Conservation (phyloP, 306 rosid species). For the Gleditsia sinensis region DNA sequence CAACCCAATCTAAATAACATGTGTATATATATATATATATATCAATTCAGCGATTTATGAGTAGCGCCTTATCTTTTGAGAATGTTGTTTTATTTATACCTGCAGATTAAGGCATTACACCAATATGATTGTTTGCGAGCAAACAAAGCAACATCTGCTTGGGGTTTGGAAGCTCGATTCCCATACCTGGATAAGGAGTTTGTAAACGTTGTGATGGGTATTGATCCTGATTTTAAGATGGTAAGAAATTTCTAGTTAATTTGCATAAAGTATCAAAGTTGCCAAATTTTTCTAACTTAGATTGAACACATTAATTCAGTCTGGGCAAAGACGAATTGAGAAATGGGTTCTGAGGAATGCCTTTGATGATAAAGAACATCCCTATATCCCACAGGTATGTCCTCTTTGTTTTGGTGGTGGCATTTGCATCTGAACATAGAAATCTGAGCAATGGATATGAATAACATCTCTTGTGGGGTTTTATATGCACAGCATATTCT, state of each 20-base stretch:
- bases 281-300: background rate
- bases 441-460: too few relatives aligned
- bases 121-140: constrained; percentile 85
- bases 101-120: constrained; percentile 90
- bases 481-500: constrained; percentile 50
- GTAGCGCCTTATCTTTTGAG: too few relatives aligned
- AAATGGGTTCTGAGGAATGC: constrained; percentile 68
- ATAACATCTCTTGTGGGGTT: background rate
- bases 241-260: constrained; percentile 35
- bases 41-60: too few relatives aligned
- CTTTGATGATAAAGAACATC: constrained; percentile 60
- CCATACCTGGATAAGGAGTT: constrained; percentile 67
- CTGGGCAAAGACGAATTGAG: constrained; percentile 54
- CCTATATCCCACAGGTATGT: constrained; percentile 61
- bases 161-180: constrained; percentile 76
- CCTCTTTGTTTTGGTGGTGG: background rate
- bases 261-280: background rate
- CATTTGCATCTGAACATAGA: background rate
- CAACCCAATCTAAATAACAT: too few relatives aligned
- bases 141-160: constrained; percentile 85
- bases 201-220: constrained; percentile 54
- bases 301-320: constrained; percentile 45
- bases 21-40: too few relatives aligned
- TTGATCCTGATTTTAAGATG: constrained; percentile 78
- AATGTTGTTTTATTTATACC: background rate